Base-by-base conservation (phyloP, 1,139 yeast genomes). In the Pichia sp. region DNA sequence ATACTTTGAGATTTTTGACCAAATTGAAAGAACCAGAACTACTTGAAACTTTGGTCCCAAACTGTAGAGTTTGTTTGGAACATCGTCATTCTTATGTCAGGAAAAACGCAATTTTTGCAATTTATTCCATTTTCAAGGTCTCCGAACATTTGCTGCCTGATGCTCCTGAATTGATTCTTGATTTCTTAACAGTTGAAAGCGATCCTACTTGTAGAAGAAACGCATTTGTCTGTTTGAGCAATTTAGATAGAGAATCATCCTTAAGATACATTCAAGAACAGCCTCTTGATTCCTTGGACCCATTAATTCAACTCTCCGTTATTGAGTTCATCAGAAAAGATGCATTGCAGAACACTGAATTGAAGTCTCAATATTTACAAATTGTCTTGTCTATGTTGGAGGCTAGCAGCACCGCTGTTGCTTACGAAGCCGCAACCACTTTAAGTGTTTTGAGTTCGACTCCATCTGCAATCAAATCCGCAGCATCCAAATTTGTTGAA, bases 61-160 rank as follows among this genome's bases (percentile, higher is more conserved):
- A 94, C 41, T 90, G 90, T 43, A 79, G 96, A 58, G 80, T 81
- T 51, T 88, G 97, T 68, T 72, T 94, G 56, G 95, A 85, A 55
- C 96, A 94, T 65, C 85, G 98, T 57, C 97, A 92, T 65, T 95
- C 98, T 8, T 94, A 94, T 62, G 98, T 94, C 50, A 81, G 99
- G 63, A 94, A 94, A 66, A 92, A 94, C 63, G 98, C 98, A 8
- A 92, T 88, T 36, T 83, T 92, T 64, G 95, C 97, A 36, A 80
- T 92, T 50, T 79, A 77, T 59, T 81, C 95, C 31, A 86, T 94
- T 57, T 84, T 77, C 64, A 75, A 80, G 59, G 94, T 87, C 37
- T 81, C 94, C 39, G 85, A 82, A 39, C 94, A 85, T 64, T 76
- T 94, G 62, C 77, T 88, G 44, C 98, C 98, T 6, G 98, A 94